Percentiles rank a stretch among this genome's conserved stretches.
Conservation (phyloP, 2,329 filamentous ascomycete species). For the Pseudopithomyces chartarum region DNA sequence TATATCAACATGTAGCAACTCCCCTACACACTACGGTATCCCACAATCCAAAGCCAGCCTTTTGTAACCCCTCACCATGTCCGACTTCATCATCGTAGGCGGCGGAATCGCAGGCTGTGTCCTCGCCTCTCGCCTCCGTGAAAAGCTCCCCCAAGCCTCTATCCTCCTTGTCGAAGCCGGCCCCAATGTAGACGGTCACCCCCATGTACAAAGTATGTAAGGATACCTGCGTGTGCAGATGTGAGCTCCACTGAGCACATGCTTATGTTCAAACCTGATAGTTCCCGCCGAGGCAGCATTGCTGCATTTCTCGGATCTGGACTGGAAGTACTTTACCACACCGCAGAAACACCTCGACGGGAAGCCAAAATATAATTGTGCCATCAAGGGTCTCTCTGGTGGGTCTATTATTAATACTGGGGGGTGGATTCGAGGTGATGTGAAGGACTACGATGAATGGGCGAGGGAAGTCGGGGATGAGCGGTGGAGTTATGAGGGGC, state of each 20-base stretch:
- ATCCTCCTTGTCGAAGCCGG: slow-evolving; percentile 44
- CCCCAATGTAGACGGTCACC: slow-evolving; percentile 21
- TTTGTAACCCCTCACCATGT: slow-evolving; percentile 8
- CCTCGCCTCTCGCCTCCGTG: slow-evolving; percentile 35
- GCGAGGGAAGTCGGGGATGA: slow-evolving; percentile 26
- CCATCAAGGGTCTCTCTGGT: slow-evolving; percentile 34
- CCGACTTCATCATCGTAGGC: slow-evolving; percentile 34
- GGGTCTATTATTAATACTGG: slow-evolving; percentile 34
- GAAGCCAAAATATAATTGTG: slow-evolving; percentile 31
- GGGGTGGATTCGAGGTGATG: slow-evolving; percentile 33
- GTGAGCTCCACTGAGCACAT: background rate
- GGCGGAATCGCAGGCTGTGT: slow-evolving; percentile 34
- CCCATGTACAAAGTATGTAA: slow-evolving; percentile 13
- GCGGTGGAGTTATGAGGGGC: slow-evolving; percentile 32
- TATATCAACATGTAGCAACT: too few species aligned
- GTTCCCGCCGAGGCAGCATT: slow-evolving; percentile 23
- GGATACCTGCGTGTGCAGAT: background rate
- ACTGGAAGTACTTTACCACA: slow-evolving; percentile 39
- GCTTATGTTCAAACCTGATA: background rate
- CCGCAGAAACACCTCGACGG: slow-evolving; percentile 37
- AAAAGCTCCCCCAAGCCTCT: slow-evolving; percentile 16
- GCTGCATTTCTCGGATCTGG: slow-evolving; percentile 33
- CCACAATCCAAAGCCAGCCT: background rate
- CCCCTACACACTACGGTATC: too few species aligned
- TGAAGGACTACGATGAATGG: slow-evolving; percentile 35